Evolutionary conservation across 1,284 basidiomycete genomes (phyloP).

Genomic region (Cystobasidiaceae sp.): DNA sequence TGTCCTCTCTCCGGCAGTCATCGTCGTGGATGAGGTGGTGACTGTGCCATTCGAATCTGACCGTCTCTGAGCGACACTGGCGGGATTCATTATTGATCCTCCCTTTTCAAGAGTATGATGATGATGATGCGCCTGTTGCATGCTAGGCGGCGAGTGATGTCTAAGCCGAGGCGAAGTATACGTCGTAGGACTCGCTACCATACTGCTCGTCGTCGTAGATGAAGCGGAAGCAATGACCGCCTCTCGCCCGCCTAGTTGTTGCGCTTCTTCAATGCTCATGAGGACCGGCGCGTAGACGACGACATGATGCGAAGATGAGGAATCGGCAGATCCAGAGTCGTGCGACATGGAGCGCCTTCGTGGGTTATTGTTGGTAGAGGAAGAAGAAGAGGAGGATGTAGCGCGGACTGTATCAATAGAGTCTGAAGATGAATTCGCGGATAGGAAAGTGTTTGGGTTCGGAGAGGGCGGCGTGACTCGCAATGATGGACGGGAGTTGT

Average conservation of each 20-base stretch:
- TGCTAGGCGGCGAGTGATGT: not conserved
- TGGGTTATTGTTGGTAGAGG: not conserved
- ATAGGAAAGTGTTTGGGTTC: not conserved
- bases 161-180: not conserved
- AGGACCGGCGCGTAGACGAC: slow-evolving; percentile 24
- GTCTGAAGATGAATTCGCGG: slow-evolving; percentile 10
- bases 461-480: slow-evolving; percentile 8
- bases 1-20: not conserved
- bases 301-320: slow-evolving; percentile 14
- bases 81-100: not conserved
- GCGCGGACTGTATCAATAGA: slow-evolving; percentile 20
- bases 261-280: slow-evolving; percentile 28
- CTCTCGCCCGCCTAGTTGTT: slow-evolving; percentile 24
- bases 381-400: not conserved
- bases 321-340: not conserved
- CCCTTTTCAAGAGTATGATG: not conserved
- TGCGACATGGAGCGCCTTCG: slow-evolving; percentile 26
- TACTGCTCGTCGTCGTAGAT: not conserved
- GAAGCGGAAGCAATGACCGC: slow-evolving; percentile 23
- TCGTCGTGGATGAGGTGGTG: not conserved
- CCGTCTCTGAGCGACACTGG: not conserved
- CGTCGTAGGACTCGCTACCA: not conserved
- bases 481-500: not conserved
- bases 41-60: slow-evolving; percentile 3
- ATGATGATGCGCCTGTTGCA: not conserved